Percentiles rank a stretch among this genome's conserved stretches.
Evolutionary conservation across 2,329 filamentous ascomycete species (phyloP).

Genomic region (Calonectria leucothoes): DNA sequence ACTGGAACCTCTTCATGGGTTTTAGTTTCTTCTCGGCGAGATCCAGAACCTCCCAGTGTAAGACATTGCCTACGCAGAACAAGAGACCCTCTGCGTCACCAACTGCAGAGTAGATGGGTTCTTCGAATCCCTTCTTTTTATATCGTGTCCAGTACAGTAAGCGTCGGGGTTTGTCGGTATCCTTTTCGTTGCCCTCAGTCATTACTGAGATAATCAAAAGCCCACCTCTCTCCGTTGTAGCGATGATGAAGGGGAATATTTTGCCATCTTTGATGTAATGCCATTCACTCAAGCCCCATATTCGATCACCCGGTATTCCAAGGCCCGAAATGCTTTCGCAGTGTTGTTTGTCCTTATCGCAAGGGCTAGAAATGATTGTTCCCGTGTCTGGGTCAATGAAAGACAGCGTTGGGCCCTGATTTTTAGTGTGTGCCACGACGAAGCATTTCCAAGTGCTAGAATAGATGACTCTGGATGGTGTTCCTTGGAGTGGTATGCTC

Average conservation of each 20-base stretch:
- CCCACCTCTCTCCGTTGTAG: slow-evolving; percentile 65
- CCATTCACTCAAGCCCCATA: slow-evolving; percentile 75
- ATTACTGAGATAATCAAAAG: slow-evolving; percentile 67
- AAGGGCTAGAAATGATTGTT: slow-evolving; percentile 59
- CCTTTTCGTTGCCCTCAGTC: slow-evolving; percentile 22
- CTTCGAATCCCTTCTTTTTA: slow-evolving; percentile 56
- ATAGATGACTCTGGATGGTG: slow-evolving; percentile 65
- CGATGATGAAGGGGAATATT: slow-evolving; percentile 71
- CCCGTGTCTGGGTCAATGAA: slow-evolving; percentile 70
- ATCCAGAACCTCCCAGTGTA: slow-evolving; percentile 70
- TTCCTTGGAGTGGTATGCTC: slow-evolving; percentile 58
- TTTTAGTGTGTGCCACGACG: slow-evolving; percentile 61
- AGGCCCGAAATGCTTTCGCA: slow-evolving; percentile 66
- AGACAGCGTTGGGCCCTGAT: slow-evolving; percentile 59
- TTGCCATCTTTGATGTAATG: slow-evolving; percentile 66
- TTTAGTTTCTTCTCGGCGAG: slow-evolving; percentile 62
- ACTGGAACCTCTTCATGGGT: slow-evolving; percentile 56
- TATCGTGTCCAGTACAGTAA: slow-evolving; percentile 67
- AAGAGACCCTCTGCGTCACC: slow-evolving; percentile 68
- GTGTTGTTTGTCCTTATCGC: slow-evolving; percentile 53
- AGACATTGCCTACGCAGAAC: slow-evolving; percentile 61
- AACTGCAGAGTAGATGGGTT: slow-evolving; percentile 67
- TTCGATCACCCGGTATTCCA: slow-evolving; percentile 66
- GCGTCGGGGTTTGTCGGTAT: slow-evolving; percentile 28
- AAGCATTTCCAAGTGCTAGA: slow-evolving; percentile 64